phyloP scores from a whole-genome alignment of 345 rosid genomes.

The Draba incana region DNA sequence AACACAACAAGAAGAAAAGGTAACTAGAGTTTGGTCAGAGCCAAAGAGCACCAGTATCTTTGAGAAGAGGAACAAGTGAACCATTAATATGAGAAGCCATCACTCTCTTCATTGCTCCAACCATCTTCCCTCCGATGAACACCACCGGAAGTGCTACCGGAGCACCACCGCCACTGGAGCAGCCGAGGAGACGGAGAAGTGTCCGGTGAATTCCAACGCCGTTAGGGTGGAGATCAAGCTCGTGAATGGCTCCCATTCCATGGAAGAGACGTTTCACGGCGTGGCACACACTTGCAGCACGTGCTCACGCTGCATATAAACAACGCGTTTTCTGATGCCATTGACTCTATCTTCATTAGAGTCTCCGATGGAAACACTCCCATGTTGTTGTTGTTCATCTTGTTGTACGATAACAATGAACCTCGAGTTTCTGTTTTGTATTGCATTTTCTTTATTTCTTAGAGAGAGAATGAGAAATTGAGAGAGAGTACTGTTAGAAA shows the following conservation, averaged over 20 bases:
- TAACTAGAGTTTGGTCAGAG: conserved; percentile 52
- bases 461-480: background rate
- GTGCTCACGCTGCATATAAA: conserved; percentile 81
- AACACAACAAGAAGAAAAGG: conserved; percentile 1
- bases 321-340: conserved; percentile 72
- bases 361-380: conserved; percentile 40
- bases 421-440: conserved; percentile 39
- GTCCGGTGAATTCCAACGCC: conserved; percentile 42
- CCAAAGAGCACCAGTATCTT: conserved; percentile 98
- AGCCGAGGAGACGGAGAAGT: conserved; percentile 43
- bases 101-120: conserved; percentile 85
- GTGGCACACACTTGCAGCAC: conserved; percentile 97
- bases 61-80: conserved; percentile 82
- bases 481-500: no score
- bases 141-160: conserved; percentile 57
- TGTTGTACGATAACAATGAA: conserved; percentile 12
- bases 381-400: conserved; percentile 36
- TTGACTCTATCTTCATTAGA: conserved; percentile 33
- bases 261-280: conserved; percentile 89
- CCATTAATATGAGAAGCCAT: conserved; percentile 95
- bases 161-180: conserved; percentile 46
- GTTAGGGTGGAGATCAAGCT: conserved; percentile 67
- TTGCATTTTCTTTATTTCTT: conserved; percentile 34
- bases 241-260: conserved; percentile 75
- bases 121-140: conserved; percentile 83